Percentiles rank a stretch among this genome's conserved stretches.
Conservation (phyloP, 768 basidiomycete genomes). For the Lactifluus pinguis region DNA sequence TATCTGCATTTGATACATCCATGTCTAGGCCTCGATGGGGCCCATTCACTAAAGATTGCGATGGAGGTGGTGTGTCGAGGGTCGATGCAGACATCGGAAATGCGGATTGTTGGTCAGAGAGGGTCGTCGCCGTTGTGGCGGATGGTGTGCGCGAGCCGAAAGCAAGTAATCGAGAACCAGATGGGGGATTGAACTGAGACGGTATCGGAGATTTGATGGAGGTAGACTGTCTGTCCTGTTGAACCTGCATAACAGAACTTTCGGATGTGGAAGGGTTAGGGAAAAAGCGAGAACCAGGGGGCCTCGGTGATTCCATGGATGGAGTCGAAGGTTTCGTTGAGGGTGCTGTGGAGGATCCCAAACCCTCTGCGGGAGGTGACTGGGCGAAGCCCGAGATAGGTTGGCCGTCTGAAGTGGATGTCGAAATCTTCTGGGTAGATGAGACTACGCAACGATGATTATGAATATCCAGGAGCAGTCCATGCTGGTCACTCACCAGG, state of each 20-base stretch:
- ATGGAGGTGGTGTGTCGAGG: conserved; percentile 19
- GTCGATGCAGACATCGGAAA: conserved; percentile 17
- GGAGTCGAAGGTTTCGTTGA: conserved; percentile 16
- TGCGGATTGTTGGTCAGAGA: conserved; percentile 15
- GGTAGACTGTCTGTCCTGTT: conserved; percentile 7
- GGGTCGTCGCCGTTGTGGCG: conserved; percentile 7
- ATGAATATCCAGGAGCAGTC: neutral
- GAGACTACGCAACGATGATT: neutral
- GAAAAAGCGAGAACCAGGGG: conserved; percentile 30
- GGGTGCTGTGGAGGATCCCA: neutral
- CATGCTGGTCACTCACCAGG: conserved; percentile 9
- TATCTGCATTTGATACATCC: neutral
- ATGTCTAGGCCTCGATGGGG: conserved; percentile 2
- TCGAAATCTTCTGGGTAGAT: neutral
- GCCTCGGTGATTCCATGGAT: conserved; percentile 16
- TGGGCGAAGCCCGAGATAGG: neutral
- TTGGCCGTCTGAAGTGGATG: neutral
- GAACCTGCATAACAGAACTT: conserved; percentile 4
- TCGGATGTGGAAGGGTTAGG: conserved; percentile 24
- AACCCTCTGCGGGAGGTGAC: conserved; percentile 2
- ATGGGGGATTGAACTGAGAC: conserved; percentile 32
- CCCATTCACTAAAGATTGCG: conserved; percentile 9
- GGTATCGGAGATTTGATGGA: conserved; percentile 22
- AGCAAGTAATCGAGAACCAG: conserved; percentile 37
- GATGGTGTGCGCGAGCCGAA: conserved; percentile 28